A percentile compares a stretch with the other conserved stretches of the same genome.
Conservation (phyloP, 768 basidiomycete genomes). For the Ephemerocybe angulata region DNA sequence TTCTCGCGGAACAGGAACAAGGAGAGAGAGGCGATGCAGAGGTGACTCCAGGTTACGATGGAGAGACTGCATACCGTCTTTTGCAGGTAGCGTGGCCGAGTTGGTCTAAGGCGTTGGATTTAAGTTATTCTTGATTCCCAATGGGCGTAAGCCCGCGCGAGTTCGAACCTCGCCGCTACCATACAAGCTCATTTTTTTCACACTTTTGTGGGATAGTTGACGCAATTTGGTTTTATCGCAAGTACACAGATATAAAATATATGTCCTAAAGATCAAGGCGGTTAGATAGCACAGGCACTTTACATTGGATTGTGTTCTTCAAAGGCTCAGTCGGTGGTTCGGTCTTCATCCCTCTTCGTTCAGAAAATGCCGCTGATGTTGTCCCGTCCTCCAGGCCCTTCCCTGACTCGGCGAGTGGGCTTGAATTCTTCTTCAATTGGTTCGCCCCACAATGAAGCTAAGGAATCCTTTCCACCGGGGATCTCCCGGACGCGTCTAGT, state of each 20-base stretch:
- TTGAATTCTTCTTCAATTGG: slow-evolving; percentile 48
- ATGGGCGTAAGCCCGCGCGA: slow-evolving; percentile 82
- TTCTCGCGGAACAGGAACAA: not conserved
- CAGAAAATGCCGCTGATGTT: slow-evolving; percentile 50
- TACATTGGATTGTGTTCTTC: not conserved
- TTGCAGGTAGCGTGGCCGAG: slow-evolving; percentile 71
- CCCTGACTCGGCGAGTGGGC: slow-evolving; percentile 68
- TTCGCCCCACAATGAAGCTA: slow-evolving; percentile 45
- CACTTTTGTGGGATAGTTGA: too few relatives aligned
- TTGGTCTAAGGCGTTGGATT: slow-evolving; percentile 92
- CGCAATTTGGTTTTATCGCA: too few relatives aligned
- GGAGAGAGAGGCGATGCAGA: not conserved
- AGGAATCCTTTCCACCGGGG: slow-evolving; percentile 43
- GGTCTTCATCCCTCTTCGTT: not conserved
- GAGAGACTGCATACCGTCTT: not conserved
- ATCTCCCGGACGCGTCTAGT: slow-evolving; percentile 41
- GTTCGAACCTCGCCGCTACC: slow-evolving; percentile 90
- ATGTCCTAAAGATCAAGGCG: too few relatives aligned
- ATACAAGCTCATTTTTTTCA: slow-evolving; percentile 27
- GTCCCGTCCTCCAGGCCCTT: slow-evolving; percentile 66
- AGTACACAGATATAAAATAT: slow-evolving; percentile 4
- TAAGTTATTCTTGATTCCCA: slow-evolving; percentile 74
- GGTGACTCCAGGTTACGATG: not conserved
- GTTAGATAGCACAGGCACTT: not conserved
- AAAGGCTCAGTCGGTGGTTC: not conserved